Evolutionary conservation across 805 yeast species (phyloP).

Genomic region (Saturnispora zaruensis): DNA sequence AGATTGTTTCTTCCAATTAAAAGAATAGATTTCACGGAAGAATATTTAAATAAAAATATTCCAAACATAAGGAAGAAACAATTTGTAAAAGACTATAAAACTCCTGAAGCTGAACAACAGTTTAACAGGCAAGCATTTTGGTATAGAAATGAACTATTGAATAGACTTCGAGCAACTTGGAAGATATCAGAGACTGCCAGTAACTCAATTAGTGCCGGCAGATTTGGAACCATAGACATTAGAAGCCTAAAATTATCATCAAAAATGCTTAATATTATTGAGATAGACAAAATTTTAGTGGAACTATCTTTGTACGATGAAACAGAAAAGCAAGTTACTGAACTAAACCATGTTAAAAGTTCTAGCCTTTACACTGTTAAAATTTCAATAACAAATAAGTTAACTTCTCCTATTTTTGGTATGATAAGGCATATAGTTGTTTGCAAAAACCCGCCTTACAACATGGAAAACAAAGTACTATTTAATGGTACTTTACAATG

Average conservation of each 20-base stretch:
- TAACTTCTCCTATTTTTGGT: conserved; percentile 38
- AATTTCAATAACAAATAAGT: conserved; percentile 43
- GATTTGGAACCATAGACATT: conserved; percentile 55
- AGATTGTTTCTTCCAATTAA: conserved; percentile 67
- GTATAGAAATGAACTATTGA: conserved; percentile 63
- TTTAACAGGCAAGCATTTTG: conserved; percentile 65
- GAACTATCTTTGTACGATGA: conserved; percentile 26
- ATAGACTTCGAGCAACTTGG: conserved; percentile 63
- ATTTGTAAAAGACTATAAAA: conserved; percentile 49
- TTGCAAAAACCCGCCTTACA: conserved; percentile 23
- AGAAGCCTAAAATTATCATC: conserved; percentile 56
- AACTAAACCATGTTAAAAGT: conserved; percentile 27
- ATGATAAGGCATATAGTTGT: conserved; percentile 52
- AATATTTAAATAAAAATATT: conserved; percentile 41
- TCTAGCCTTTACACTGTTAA: conserved; percentile 46
- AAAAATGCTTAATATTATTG: conserved; percentile 49
- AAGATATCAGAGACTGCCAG: conserved; percentile 20
- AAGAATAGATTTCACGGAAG: conserved; percentile 38
- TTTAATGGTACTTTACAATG: conserved; percentile 67
- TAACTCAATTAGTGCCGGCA: conserved; percentile 25
- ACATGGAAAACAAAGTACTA: conserved; percentile 49
- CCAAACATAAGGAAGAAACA: conserved; percentile 70
- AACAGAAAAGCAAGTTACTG: conserved; percentile 11
- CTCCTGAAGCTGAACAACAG: conserved; percentile 46
- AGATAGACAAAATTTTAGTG: conserved; percentile 40